phyloP scores from a whole-genome alignment of 257 asterid species.

The Coffea canephora region DNA sequence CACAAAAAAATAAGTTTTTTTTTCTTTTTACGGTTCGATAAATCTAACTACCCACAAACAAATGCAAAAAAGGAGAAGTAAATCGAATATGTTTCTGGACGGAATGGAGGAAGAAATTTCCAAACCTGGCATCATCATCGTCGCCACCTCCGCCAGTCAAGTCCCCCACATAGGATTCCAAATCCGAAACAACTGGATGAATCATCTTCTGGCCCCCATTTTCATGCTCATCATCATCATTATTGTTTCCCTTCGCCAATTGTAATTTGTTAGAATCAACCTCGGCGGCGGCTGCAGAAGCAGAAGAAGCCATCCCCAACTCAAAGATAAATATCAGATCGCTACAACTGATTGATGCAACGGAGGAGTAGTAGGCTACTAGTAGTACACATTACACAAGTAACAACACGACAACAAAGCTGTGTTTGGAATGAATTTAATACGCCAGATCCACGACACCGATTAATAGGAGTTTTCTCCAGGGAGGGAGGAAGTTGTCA shows the following conservation, averaged over 20 bases:
- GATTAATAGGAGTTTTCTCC: no score
- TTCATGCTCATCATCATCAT: conserved; percentile 21
- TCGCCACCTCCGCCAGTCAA: conserved; percentile 46
- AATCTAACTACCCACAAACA: no score
- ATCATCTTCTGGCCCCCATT: conserved; percentile 27
- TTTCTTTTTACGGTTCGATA: no score
- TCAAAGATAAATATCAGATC: no score
- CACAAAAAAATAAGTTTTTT: no score
- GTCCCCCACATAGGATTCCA: conserved; percentile 76
- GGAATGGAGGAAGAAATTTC: not conserved
- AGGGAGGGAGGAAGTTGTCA: no score
- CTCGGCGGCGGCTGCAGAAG: not conserved
- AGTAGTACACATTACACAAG: no score
- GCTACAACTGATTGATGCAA: no score
- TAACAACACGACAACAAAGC: no score
- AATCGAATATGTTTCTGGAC: no score
- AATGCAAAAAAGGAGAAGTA: no score
- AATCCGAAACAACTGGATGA: conserved; percentile 34
- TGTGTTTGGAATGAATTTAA: not conserved
- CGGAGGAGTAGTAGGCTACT: no score
- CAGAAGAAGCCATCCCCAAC: not conserved
- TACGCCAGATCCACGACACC: not conserved
- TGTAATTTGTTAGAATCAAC: not conserved
- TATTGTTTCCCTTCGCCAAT: not conserved
- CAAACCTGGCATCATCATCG: conserved; percentile 70